A percentile compares a stretch with the other conserved stretches of the same genome.
These are phyloP conservation scores for Pseudocercospora vitis DNA, from an alignment of 2,329 filamentous ascomycete species.

Conservation along the genomic window DNA sequence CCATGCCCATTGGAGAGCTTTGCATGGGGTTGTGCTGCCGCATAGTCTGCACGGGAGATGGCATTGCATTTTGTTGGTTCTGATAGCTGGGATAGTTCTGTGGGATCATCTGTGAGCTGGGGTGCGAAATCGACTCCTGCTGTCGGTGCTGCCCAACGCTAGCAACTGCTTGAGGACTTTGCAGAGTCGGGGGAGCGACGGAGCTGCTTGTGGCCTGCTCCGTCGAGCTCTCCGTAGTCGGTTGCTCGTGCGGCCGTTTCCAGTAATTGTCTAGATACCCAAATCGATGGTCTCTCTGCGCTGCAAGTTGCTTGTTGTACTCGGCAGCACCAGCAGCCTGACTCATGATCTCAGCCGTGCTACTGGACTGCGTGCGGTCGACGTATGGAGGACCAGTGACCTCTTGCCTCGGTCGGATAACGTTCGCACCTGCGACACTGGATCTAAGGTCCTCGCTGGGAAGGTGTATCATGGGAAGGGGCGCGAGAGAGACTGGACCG, in stretches of 20 bases:
- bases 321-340: conserved; percentile 88
- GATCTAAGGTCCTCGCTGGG: conserved; percentile 75
- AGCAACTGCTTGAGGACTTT: conserved; percentile 45
- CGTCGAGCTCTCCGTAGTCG: conserved; percentile 54
- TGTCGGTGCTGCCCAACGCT: conserved; percentile 60
- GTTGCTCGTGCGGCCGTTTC: conserved; percentile 74
- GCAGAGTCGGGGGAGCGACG: conserved; percentile 46
- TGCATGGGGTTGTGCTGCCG: conserved; percentile 61
- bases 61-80: conserved; percentile 70
- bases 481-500: conserved; percentile 67
- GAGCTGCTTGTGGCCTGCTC: conserved; percentile 41
- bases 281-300: conserved; percentile 74
- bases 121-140: conserved; percentile 57
- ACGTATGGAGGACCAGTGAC: conserved; percentile 84
- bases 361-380: conserved; percentile 76
- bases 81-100: conserved; percentile 69
- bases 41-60: conserved; percentile 71
- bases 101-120: conserved; percentile 55
- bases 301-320: conserved; percentile 81
- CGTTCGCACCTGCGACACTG: conserved; percentile 76
- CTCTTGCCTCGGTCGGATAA: conserved; percentile 85
- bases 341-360: conserved; percentile 74
- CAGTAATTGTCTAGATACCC: conserved; percentile 81
- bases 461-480: conserved; percentile 81
- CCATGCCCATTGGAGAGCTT: conserved; percentile 58